phyloP scores from a whole-genome alignment of 352 stramenopile species.

The Pythium aristosporum region DNA sequence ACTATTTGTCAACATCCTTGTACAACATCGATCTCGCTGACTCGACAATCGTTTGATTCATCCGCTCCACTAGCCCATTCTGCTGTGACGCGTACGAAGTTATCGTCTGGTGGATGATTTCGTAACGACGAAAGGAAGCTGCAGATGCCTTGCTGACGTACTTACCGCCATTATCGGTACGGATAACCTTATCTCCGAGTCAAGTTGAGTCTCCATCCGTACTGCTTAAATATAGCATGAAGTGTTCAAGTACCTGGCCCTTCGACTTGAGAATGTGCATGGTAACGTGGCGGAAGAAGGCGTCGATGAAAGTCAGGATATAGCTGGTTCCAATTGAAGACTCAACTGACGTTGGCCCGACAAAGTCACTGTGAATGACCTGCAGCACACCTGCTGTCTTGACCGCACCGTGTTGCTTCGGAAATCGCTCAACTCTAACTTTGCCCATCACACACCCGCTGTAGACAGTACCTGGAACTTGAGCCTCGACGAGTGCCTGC shows the following conservation, averaged over 20 bases:
- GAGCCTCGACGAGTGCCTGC: too few relatives aligned
- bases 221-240: slow-evolving; percentile 19
- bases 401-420: neutral
- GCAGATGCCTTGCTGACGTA: slow-evolving; percentile 12
- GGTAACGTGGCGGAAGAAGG: slow-evolving; percentile 9
- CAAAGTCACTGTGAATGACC: slow-evolving; percentile 23
- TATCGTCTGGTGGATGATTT: slow-evolving; percentile 6
- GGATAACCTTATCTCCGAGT: slow-evolving; percentile 3
- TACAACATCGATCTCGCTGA: slow-evolving; percentile 4
- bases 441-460: slow-evolving; percentile 17
- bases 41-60: slow-evolving; percentile 9
- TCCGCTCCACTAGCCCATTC: slow-evolving; percentile 8
- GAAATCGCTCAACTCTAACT: neutral
- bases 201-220: slow-evolving; percentile 11
- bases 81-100: slow-evolving; percentile 7
- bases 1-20: neutral
- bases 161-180: slow-evolving; percentile 2
- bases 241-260: slow-evolving; percentile 7
- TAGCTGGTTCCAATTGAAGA: slow-evolving; percentile 3
- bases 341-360: slow-evolving; percentile 8
- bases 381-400: slow-evolving; percentile 15
- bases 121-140: neutral
- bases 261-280: slow-evolving; percentile 18
- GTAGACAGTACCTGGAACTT: neutral
- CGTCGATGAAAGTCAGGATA: slow-evolving; percentile 17